These are phyloP conservation scores for Elongisporangium senticosum DNA, from an alignment of 352 stramenopile genomes.

Conservation along the genomic window DNA sequence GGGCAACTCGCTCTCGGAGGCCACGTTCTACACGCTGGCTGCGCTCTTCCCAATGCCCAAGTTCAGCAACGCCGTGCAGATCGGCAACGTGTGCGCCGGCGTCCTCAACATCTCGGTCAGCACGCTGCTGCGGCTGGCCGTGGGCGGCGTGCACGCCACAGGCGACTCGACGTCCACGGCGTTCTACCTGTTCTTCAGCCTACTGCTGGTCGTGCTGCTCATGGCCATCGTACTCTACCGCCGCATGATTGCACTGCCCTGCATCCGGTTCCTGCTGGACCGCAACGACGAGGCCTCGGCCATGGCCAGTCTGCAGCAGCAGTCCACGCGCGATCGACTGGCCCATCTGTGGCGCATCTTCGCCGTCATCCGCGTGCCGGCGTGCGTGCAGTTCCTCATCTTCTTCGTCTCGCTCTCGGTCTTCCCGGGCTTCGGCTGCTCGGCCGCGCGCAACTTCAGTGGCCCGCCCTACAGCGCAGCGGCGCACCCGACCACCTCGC, in stretches of 20 bases:
- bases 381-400: conserved; percentile 41
- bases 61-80: conserved; percentile 64
- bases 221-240: conserved; percentile 38
- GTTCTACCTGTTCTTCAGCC: conserved; percentile 64
- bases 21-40: conserved; percentile 54
- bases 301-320: conserved; percentile 22
- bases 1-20: conserved; percentile 49
- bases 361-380: conserved; percentile 39
- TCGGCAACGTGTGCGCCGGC: conserved; percentile 45
- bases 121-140: conserved; percentile 44
- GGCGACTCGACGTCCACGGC: conserved; percentile 21
- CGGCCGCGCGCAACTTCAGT: conserved; percentile 25
- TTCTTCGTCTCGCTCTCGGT: conserved; percentile 58
- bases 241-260: conserved; percentile 24
- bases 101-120: conserved; percentile 53
- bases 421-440: conserved; percentile 51
- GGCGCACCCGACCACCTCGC: conserved; percentile 7
- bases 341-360: conserved; percentile 42
- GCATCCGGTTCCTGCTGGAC: conserved; percentile 48
- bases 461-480: conserved; percentile 16
- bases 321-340: conserved; percentile 24
- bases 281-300: conserved; percentile 29
- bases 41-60: conserved; percentile 60
- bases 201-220: conserved; percentile 47
- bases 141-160: conserved; percentile 36